Conservation (phyloP, 768 basidiomycete species). For the Dendrothele bispora region DNA sequence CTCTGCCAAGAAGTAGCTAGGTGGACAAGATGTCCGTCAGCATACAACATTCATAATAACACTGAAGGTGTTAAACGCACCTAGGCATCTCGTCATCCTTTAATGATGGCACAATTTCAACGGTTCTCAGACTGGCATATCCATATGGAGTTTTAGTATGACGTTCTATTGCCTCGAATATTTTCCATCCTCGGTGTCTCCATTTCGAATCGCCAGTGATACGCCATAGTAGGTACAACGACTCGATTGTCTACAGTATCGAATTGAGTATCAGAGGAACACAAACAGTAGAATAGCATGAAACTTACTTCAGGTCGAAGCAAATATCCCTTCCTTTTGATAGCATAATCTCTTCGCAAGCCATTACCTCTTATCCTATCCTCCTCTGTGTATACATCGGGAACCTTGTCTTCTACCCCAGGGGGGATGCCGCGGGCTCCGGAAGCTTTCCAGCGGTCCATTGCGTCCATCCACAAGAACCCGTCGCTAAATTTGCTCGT, state of each 20-base stretch:
- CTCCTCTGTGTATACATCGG: constrained; percentile 35
- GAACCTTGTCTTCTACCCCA: constrained; percentile 44
- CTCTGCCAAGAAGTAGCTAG: constrained; percentile 53
- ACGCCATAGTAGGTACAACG: constrained; percentile 69
- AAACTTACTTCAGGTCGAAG: constrained; percentile 68
- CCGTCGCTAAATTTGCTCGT: constrained; percentile 16
- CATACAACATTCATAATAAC: too few species aligned
- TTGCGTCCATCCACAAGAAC: constrained; percentile 47
- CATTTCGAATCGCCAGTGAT: constrained; percentile 66
- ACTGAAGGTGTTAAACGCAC: constrained; percentile 40
- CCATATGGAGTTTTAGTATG: constrained; percentile 57
- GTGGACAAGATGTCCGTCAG: not conserved
- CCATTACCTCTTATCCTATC: constrained; percentile 23
- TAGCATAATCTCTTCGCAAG: constrained; percentile 52
- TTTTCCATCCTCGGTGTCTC: constrained; percentile 70
- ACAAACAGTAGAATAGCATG: not conserved
- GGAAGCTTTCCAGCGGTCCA: constrained; percentile 47
- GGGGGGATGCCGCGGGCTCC: constrained; percentile 51
- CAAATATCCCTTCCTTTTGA: constrained; percentile 48
- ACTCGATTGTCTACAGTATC: constrained; percentile 61
- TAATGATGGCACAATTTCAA: constrained; percentile 39
- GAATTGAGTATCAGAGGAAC: not conserved
- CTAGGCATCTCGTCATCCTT: constrained; percentile 72
- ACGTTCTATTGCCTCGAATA: constrained; percentile 66
- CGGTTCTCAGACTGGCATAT: constrained; percentile 58